Evolutionary conservation across 2,329 filamentous ascomycete genomes (phyloP), one percentile per base, ranked within the genome.

Genomic region (Aureobasidium uvarum): DNA sequence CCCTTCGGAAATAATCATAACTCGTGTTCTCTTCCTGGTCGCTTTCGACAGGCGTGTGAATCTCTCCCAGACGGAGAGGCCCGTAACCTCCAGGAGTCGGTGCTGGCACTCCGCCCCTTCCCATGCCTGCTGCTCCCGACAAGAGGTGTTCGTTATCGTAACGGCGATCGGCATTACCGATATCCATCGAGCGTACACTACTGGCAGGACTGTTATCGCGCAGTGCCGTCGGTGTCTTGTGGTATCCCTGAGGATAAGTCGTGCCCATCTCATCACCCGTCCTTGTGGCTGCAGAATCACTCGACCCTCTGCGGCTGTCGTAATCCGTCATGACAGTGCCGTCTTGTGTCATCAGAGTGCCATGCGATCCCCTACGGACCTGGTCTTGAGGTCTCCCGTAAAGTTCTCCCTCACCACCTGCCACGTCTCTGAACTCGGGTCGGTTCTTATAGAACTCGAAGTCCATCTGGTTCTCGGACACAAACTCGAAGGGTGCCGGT

Each of bases 371-470:
- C 20, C 82, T 85, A 1, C 88, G 82, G 18, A 83, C 76, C 2
- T 87, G 77, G 67, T 90, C 88, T 28, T 80, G 78, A 1, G 83
- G 77, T 16, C 79, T 82, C 3, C 89, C 89, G 68, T 80, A 82
- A 1, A 82, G 70, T 23, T 79, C 79, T 25, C 89, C 90, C 28
- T 80, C 79, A 5, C 90, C 92, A n/a, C 92, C 92, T 69, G 92
- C 89, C 64, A 95, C 91, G 13, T 92, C 89, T 1, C 87, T 87
- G 77, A 98, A 97, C 70, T 97, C 94, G 2, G 90, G 85, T 1
- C 92, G 84, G 76, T 96, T 89, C 77, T 96, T 97, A 82, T 88
- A 98, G 78, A 92, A 94, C 67, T 92, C 88, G 74, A 96, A 96
- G 75, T 96, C 92, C 76, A 96, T 88, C 56, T 92, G 87, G 64